Evolutionary conservation across 345 rosid species (phyloP).

Genomic region (Streptanthus diversifolius): DNA sequence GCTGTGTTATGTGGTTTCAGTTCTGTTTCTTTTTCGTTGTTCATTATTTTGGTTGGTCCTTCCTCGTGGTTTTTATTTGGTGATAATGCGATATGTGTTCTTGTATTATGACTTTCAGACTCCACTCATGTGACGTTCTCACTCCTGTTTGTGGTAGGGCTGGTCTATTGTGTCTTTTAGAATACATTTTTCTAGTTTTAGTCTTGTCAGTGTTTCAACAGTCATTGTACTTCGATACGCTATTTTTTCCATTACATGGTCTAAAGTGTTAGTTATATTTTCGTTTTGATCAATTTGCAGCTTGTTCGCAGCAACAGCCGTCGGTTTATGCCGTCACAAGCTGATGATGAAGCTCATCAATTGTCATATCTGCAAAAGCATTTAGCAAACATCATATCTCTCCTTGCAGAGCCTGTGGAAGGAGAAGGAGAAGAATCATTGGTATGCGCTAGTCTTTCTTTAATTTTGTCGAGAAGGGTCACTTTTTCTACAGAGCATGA

Average conservation of each 20-base stretch:
- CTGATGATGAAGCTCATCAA: conserved; percentile 98
- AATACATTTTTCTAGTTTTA: background rate
- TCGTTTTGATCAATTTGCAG: conserved; percentile 44
- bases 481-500: background rate
- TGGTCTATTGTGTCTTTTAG: background rate
- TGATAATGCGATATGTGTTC: background rate
- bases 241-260: background rate
- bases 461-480: background rate
- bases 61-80: conserved; percentile 1
- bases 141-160: background rate
- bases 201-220: conserved; percentile 3
- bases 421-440: conserved; percentile 86
- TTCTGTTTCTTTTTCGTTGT: background rate
- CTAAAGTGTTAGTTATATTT: background rate
- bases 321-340: conserved; percentile 90
- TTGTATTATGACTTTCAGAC: background rate
- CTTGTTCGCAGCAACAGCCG: conserved; percentile 98
- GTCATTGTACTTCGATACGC: background rate
- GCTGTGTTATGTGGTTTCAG: background rate
- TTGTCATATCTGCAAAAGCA: conserved; percentile 94
- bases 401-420: conserved; percentile 85
- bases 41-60: background rate
- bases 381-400: conserved; percentile 75
- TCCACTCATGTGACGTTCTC: background rate
- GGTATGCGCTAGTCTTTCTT: conserved; percentile 46